Evolutionary conservation across 352 stramenopile species (phyloP).

Genomic region (Blastocystis sp.): DNA sequence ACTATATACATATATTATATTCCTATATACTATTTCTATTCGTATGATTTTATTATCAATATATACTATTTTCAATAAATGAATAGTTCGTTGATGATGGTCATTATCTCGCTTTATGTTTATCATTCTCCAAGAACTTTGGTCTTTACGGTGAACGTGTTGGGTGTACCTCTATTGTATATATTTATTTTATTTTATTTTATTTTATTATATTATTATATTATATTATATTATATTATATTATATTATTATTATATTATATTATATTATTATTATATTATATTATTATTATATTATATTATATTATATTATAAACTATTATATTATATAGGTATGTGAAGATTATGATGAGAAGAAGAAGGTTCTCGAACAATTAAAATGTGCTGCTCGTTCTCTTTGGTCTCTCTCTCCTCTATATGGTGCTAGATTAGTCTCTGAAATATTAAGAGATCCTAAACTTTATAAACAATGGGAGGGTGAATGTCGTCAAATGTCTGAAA

Average conservation of each 20-base stretch:
- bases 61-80: too few relatives aligned
- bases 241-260: too few relatives aligned
- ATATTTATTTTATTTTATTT: conserved; percentile 49
- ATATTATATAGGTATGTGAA: too few relatives aligned
- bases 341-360: conserved; percentile 36
- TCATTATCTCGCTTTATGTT: conserved; percentile 78
- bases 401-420: conserved; percentile 93
- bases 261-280: too few relatives aligned
- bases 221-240: too few relatives aligned
- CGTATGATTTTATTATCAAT: too few relatives aligned
- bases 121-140: conserved; percentile 99
- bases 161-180: conserved; percentile 80
- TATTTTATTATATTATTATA: too few relatives aligned
- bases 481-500: conserved; percentile 77
- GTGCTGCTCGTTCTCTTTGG: conserved; percentile 93
- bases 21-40: too few relatives aligned
- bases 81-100: conserved; percentile 95
- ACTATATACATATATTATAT: too few relatives aligned
- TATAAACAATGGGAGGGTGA: conserved; percentile 67
- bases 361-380: conserved; percentile 89
- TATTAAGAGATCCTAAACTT: conserved; percentile 70
- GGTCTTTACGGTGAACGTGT: conserved; percentile 95
- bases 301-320: too few relatives aligned
- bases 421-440: conserved; percentile 81
- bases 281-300: too few relatives aligned